Base-by-base conservation (phyloP, 805 yeast species). In the Starmerella cellae region DNA sequence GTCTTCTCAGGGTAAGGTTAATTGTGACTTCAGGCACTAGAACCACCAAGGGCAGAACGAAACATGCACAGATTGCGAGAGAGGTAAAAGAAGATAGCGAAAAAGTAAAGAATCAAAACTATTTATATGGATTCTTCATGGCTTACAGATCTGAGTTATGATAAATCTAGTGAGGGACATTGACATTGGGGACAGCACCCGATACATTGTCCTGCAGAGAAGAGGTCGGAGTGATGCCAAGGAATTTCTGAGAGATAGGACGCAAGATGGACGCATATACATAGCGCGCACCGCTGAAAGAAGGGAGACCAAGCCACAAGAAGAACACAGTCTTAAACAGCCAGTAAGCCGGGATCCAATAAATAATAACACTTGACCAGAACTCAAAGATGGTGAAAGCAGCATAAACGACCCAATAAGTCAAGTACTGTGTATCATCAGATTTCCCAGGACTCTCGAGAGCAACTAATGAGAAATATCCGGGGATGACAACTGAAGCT, bases 351-450 rank as follows among this genome's bases (percentile, higher is more conserved):
- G 99, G 98, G 53, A 91, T 66, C 94, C 95, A 83, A 73, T 85
- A 85, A 46, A 88, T 70, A 55, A 91, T 79, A 29, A 95, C 80
- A 57, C 77, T 75, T 42, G 95, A 78, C 97, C 96, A 91, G 73
- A 84, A 91, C 68, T 91, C 99, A 56, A 84, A 60, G 41, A 91
- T 87, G 62, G 78, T 83, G 67, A 91, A 74, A 55, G 78, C 77
- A 14, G 95, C 94, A 60, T 82, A 91, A n/a, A 91, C 94, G 45
- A 91, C 95, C 98, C 98, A 91, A 70, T 91, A 91, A 13, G 96
- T 82, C 38, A 91, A 73, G 60, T 82, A 74, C 61, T 80, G 79
- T 37, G 91, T 77, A 64, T 91, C 99, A 61, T 88, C 96, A 34
- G 66, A 64, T 33, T 76, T 64, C 16, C 72, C 58, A 9, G 74